Conservation (phyloP, 2,329 filamentous ascomycete genomes). For the Aureobasidium sp. region DNA sequence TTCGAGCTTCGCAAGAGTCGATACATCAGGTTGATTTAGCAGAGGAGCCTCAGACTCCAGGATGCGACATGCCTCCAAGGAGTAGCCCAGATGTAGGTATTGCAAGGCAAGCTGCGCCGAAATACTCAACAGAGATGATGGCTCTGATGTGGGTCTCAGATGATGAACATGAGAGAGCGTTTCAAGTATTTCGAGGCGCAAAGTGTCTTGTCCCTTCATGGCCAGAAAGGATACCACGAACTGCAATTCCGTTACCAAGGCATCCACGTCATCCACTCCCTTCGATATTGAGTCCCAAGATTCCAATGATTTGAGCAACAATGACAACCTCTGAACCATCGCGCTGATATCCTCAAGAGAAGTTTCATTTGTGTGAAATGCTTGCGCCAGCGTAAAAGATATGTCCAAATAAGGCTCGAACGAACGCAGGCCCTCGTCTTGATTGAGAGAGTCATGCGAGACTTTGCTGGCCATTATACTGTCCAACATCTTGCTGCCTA, state of each 20-base stretch:
- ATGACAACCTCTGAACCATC: slow-evolving; percentile 25
- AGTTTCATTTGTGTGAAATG: slow-evolving; percentile 31
- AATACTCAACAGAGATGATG: neutral
- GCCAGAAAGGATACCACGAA: slow-evolving; percentile 51
- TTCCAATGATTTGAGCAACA: neutral
- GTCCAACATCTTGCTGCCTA: slow-evolving; percentile 18
- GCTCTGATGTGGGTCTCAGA: neutral
- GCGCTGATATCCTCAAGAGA: slow-evolving; percentile 25
- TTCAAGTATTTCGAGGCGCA: neutral
- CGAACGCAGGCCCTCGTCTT: slow-evolving; percentile 29
- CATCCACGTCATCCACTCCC: slow-evolving; percentile 44
- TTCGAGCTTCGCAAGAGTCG: slow-evolving; percentile 42
- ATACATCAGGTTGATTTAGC: slow-evolving; percentile 33
- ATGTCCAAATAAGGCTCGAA: slow-evolving; percentile 33
- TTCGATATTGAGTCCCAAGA: slow-evolving; percentile 28
- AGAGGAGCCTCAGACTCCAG: slow-evolving; percentile 54
- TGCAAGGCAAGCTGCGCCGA: slow-evolving; percentile 41
- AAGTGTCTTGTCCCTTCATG: slow-evolving; percentile 48
- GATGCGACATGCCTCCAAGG: slow-evolving; percentile 48
- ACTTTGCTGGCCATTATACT: slow-evolving; percentile 13
- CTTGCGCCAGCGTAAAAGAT: slow-evolving; percentile 33
- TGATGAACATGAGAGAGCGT: neutral
- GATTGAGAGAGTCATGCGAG: slow-evolving; percentile 17
- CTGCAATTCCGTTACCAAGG: slow-evolving; percentile 46
- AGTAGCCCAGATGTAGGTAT: slow-evolving; percentile 54